Base-by-base conservation (phyloP, 2,329 filamentous ascomycete species). In the Fusarium nisikadoi region DNA sequence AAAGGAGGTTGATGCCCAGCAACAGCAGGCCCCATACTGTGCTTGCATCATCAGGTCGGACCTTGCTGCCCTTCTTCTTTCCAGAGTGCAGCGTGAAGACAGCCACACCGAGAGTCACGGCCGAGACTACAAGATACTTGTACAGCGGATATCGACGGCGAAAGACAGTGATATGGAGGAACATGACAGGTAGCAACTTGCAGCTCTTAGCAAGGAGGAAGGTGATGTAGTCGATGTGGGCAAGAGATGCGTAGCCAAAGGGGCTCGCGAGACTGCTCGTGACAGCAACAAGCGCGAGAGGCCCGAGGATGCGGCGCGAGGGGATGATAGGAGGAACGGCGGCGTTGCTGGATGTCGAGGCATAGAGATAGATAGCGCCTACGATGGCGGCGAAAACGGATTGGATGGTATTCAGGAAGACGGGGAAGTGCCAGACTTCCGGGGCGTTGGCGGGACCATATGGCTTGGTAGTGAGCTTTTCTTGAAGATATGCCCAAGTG, bases 131-230 rank as follows among this genome's bases (percentile, higher is more conserved):
- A 45, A 93, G 88, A 84, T 99, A 99, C 85, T 99, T 99, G 87
- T 97, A 97, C 49, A 97, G 86, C 2, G 96, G 95, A 82, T 98
- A 99, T 52, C 91, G 88, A 78, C 92, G 93, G 67, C 92, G 91
- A 86, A 98, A 99, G 50, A 99, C 83, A 47, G 94, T 95, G 78
- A 98, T 90, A 85, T 99, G 95, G 43, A 99, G 88, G 78, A 96
- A 91, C 96, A 99, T 98, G 79, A 99, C 96, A 6, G 96, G 96
- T n/a, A 99, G 90, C 25, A 99, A 89, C 85, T 99, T 99, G 91
- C 96, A 99, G 77, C 92, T 95, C 84, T 99, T 98, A 76, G 96
- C 95, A 45, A 99, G 92, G 75, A 98, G 93, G 84, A 97, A 98
- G 35, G 96, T 98, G 79, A 98, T 94, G 84, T 98, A 98, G 88